A percentile compares a stretch with the other conserved stretches of the same genome.
These are phyloP conservation scores for Bremia lactucae DNA, from an alignment of 352 stramenopile species.

Conservation along the genomic window DNA sequence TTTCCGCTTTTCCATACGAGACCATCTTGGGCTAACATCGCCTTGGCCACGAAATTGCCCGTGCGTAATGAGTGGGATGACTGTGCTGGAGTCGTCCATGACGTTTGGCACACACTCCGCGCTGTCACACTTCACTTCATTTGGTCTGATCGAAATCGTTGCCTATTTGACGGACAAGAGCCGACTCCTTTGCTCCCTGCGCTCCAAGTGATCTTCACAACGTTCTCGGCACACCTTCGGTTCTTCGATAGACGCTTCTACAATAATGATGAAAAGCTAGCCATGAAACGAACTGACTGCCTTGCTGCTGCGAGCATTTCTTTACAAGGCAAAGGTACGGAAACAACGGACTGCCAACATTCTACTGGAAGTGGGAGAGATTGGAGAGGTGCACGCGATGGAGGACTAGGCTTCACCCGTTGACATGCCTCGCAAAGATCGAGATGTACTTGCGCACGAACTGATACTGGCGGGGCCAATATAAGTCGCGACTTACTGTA, in stretches of 20 bases:
- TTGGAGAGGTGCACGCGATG: too few species aligned
- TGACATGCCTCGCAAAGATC: too few species aligned
- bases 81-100: background rate
- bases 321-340: too few species aligned
- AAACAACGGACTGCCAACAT: too few species aligned
- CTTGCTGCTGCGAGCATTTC: too few species aligned
- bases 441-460: too few species aligned
- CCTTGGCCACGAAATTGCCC: background rate
- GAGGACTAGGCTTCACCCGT: too few species aligned
- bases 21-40: background rate
- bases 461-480: too few species aligned
- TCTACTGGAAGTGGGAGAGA: too few species aligned
- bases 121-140: background rate
- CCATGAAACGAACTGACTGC: too few species aligned
- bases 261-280: background rate
- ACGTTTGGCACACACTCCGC: background rate
- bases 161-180: background rate
- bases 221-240: background rate
- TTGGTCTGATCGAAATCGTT: background rate
- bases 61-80: background rate
- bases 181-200: background rate
- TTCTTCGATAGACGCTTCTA: background rate
- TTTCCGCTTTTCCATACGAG: background rate
- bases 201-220: background rate
- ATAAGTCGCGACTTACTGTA: too few species aligned